Percentiles rank a stretch among this genome's conserved stretches.
Evolutionary conservation across 2,329 filamentous ascomycete genomes (phyloP).

Genomic region (Canariomyces notabilis): DNA sequence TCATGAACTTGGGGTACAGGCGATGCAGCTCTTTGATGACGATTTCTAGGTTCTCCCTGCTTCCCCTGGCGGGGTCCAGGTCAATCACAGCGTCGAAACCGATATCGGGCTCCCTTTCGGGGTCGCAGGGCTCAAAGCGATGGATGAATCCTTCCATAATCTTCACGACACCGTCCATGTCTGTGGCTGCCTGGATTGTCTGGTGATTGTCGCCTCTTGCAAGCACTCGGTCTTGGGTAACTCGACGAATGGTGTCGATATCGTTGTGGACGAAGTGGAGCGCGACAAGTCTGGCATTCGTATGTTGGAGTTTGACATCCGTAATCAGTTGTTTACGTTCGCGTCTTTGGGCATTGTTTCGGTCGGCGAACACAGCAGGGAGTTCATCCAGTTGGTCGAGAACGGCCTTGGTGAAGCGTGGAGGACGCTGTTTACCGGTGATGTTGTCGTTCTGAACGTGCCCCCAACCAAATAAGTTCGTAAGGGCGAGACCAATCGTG

Average conservation of each 20-base stretch:
- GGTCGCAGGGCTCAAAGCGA: slow-evolving; percentile 75
- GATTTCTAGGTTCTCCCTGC: slow-evolving; percentile 78
- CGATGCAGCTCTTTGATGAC: slow-evolving; percentile 66
- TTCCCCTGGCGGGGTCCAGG: slow-evolving; percentile 71
- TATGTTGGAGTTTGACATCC: slow-evolving; percentile 62
- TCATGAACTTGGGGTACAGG: slow-evolving; percentile 73
- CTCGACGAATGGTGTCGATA: slow-evolving; percentile 64
- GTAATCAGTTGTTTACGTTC: slow-evolving; percentile 84
- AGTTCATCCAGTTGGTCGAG: slow-evolving; percentile 58
- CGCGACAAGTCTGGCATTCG: slow-evolving; percentile 69
- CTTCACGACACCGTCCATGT: slow-evolving; percentile 66
- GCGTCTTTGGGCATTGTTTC: slow-evolving; percentile 86
- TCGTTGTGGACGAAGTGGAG: slow-evolving; percentile 83
- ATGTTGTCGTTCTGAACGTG: slow-evolving; percentile 98
- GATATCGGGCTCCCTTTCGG: slow-evolving; percentile 64
- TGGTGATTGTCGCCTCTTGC: slow-evolving; percentile 93
- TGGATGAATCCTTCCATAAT: slow-evolving; percentile 95
- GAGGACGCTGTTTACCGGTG: slow-evolving; percentile 66
- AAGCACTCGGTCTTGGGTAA: slow-evolving; percentile 75
- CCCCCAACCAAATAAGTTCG: slow-evolving; percentile 82
- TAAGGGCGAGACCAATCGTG: slow-evolving; percentile 76
- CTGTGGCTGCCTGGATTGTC: slow-evolving; percentile 83
- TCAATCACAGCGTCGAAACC: slow-evolving; percentile 81
- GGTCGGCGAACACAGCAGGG: slow-evolving; percentile 79
- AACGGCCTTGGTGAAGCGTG: slow-evolving; percentile 69